phyloP scores from a whole-genome alignment of 495 filamentous ascomycete species.

The Penicillium daleae region DNA sequence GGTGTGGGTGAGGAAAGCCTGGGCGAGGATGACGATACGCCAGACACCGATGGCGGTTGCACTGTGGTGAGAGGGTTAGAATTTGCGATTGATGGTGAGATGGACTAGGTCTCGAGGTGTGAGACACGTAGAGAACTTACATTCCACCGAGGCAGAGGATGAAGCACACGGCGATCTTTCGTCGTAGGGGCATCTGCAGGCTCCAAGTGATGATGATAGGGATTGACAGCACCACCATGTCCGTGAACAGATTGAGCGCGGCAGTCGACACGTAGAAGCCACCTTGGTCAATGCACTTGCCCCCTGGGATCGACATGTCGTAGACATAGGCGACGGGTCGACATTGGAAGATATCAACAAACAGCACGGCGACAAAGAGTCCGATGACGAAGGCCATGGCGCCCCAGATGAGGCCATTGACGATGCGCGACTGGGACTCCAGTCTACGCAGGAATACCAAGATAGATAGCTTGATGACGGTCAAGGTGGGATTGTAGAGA shows the following conservation, averaged over 20 bases:
- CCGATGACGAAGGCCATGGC: slow-evolving; percentile 53
- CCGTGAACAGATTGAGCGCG: slow-evolving; percentile 50
- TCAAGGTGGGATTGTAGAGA: slow-evolving; percentile 66
- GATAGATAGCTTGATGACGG: slow-evolving; percentile 61
- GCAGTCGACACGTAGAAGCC: slow-evolving; percentile 49
- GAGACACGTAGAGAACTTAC: slow-evolving; percentile 30
- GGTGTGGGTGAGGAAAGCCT: slow-evolving; percentile 21
- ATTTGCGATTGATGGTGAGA: background rate
- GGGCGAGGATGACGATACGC: slow-evolving; percentile 33
- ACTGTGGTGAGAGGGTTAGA: slow-evolving; percentile 28
- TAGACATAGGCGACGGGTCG: slow-evolving; percentile 50
- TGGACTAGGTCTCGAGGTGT: background rate
- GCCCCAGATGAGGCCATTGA: slow-evolving; percentile 44
- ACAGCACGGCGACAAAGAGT: slow-evolving; percentile 56
- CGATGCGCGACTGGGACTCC: slow-evolving; percentile 35
- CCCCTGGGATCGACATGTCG: slow-evolving; percentile 36
- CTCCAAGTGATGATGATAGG: slow-evolving; percentile 52
- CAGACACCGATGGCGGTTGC: slow-evolving; percentile 53
- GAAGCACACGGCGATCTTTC: slow-evolving; percentile 48
- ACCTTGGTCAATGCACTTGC: slow-evolving; percentile 47
- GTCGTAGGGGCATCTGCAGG: slow-evolving; percentile 46
- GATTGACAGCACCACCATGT: slow-evolving; percentile 50
- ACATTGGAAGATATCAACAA: slow-evolving; percentile 64
- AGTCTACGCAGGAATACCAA: slow-evolving; percentile 56
- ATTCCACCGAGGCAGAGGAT: slow-evolving; percentile 48